Evolutionary conservation across 164 flowering plant genomes (phyloP), one percentile per base, ranked within the genome.

Genomic region (Kalanchoe fedtschenkoi): DNA sequence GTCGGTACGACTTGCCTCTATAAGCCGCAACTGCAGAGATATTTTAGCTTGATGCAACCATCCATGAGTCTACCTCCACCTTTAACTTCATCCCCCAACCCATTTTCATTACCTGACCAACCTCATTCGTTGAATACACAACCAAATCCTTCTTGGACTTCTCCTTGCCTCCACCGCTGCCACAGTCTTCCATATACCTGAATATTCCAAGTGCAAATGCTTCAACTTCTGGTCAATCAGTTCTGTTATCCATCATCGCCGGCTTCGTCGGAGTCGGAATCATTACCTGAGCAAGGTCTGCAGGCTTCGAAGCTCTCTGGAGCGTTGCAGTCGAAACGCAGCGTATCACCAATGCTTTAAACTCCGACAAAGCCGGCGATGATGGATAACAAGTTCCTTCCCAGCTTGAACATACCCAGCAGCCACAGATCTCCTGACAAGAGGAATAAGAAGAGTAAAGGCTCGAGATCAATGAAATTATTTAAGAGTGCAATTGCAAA

Each of bases 401-500:
- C 5, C 80, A 76, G 17, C 72, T 68, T 73, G 82, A 69, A 65
- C 84, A 66, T 56, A 67, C 66, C 77, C 60, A 68, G 58, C 44
- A 71, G 66, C 77, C 69, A 47, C 57, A 67, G 58, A 69, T 46
- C 81, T 33, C 66, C 84, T 26, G 83, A 76, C 62, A 80, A 84
- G n/a, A n/a, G n/a, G n/a, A n/a, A n/a, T n/a, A n/a, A n/a, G 71
- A 86, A 80, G 72, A 68, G 74, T 68, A 88, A 84, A 76, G 96
- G 86, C 62, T 81, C 96, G 29, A 75, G 83, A 71, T 85, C 91
- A 58, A 76, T 78, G 85, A 90, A 81, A 74, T 88, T 80, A 70
- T 93, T 90, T 68, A 90, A 78, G 78, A 64, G 73, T 72, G 77
- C 91, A 3, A 71, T 93, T 77, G 96, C 99, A 38, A 74, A 86